Evolutionary conservation across 2,329 filamentous ascomycete species (phyloP).

Genomic region (Macrophomina phaseolina): DNA sequence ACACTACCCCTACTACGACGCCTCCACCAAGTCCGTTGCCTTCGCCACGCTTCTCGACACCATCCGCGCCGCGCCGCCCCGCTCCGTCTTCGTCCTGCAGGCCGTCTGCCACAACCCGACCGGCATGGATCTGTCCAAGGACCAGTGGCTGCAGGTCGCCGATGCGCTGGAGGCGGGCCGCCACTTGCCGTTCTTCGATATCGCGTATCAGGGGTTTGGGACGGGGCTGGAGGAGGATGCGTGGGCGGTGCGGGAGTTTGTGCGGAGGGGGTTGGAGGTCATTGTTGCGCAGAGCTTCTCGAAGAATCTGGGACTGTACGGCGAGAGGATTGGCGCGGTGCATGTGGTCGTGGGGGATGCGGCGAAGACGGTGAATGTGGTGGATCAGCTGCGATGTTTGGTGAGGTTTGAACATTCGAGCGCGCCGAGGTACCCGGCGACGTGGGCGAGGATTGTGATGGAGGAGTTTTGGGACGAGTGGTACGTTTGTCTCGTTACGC

Average conservation of each 20-base stretch:
- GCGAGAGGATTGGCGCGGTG: slow-evolving; percentile 43
- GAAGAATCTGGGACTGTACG: slow-evolving; percentile 50
- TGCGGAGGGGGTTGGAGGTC: slow-evolving; percentile 37
- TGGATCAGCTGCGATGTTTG: slow-evolving; percentile 37
- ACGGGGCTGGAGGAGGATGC: slow-evolving; percentile 43
- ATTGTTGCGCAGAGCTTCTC: slow-evolving; percentile 47
- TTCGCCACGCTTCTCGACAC: slow-evolving; percentile 36
- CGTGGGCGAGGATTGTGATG: slow-evolving; percentile 36
- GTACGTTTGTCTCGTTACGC: neutral
- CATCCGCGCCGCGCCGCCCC: slow-evolving; percentile 33
- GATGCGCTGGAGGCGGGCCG: slow-evolving; percentile 31
- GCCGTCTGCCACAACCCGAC: slow-evolving; percentile 49
- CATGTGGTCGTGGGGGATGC: slow-evolving; percentile 34
- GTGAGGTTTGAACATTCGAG: slow-evolving; percentile 40
- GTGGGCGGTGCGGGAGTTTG: slow-evolving; percentile 37
- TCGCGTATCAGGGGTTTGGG: slow-evolving; percentile 48
- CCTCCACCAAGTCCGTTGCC: slow-evolving; percentile 34
- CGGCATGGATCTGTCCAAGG: slow-evolving; percentile 39
- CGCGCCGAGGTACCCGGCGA: slow-evolving; percentile 37
- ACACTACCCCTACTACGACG: slow-evolving; percentile 42
- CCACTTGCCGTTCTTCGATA: slow-evolving; percentile 45
- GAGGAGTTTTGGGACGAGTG: slow-evolving; percentile 29
- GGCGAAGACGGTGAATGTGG: slow-evolving; percentile 32
- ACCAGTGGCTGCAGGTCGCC: slow-evolving; percentile 42
- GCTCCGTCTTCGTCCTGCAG: slow-evolving; percentile 46